Conservation (phyloP, 2,329 filamentous ascomycete species). For the Zymoseptoria ardabiliae region DNA sequence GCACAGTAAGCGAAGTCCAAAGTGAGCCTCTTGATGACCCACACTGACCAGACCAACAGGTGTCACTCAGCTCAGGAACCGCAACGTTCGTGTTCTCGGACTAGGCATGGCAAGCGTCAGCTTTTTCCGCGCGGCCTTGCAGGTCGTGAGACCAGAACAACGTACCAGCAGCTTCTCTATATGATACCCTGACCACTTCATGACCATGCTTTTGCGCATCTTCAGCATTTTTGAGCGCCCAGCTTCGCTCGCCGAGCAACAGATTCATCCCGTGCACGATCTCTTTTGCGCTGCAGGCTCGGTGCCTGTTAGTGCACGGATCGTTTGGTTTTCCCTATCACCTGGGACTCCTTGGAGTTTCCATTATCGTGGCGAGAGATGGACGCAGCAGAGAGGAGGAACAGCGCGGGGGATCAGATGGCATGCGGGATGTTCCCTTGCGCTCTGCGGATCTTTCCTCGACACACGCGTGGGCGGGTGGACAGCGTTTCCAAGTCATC, state of each 20-base stretch:
- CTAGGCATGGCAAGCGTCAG: constrained; percentile 14
- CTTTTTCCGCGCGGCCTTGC: constrained; percentile 5
- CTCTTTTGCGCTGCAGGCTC: constrained; percentile 17
- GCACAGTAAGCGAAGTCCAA: constrained; percentile 62
- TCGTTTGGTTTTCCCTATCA: constrained; percentile 7
- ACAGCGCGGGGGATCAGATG: not conserved
- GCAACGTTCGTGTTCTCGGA: constrained; percentile 41
- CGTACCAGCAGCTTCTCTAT: constrained; percentile 16
- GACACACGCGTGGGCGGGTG: not conserved
- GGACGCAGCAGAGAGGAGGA: not conserved
- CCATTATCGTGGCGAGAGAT: not conserved
- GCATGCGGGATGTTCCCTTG: not conserved
- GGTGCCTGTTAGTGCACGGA: constrained; percentile 16
- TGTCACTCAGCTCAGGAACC: constrained; percentile 42
- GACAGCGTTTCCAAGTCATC: not conserved
- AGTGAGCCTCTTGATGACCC: not conserved
- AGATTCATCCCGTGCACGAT: constrained; percentile 13
- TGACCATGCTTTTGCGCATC: constrained; percentile 6
- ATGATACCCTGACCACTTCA: constrained; percentile 18
- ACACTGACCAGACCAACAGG: constrained; percentile 30
- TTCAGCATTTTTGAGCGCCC: not conserved
- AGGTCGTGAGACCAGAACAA: constrained; percentile 10
- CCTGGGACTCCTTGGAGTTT: not conserved
- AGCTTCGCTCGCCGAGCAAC: constrained; percentile 9
- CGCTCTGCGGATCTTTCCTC: not conserved